Evolutionary conservation across 257 asterid species (phyloP).

Genomic region (Coffea eugenioides): DNA sequence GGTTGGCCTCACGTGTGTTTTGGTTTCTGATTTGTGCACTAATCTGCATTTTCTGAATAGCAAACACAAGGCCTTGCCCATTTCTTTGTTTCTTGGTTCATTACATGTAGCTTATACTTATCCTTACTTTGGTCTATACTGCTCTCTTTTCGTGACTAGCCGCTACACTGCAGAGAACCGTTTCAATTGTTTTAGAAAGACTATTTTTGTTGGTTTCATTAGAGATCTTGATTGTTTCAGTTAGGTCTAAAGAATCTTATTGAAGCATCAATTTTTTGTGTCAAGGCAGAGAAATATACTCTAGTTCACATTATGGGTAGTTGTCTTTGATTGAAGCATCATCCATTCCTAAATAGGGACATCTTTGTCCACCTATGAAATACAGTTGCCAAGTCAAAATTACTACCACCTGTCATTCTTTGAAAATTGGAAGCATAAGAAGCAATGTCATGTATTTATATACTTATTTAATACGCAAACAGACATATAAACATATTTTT

Average conservation of each 20-base stretch:
- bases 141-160: not conserved
- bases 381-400: not conserved
- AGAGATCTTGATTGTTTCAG: not conserved
- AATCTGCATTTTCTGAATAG: not conserved
- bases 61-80: not conserved
- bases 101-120: not conserved
- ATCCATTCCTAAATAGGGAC: not conserved
- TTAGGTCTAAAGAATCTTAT: slow-evolving; percentile 2
- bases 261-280: not conserved
- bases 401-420: not conserved
- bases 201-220: not conserved
- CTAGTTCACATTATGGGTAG: no score
- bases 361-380: not conserved
- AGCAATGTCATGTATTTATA: not conserved
- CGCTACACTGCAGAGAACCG: not conserved
- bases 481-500: not conserved
- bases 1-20: not conserved
- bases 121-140: not conserved
- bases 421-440: not conserved
- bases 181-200: not conserved
- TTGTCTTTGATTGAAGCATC: not conserved
- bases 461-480: not conserved
- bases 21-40: not conserved
- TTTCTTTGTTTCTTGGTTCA: not conserved
- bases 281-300: not conserved